A percentile compares a stretch with the other conserved stretches of the same genome.
Conservation (phyloP, 129 eudicot species). For the Artemisia tridentata region DNA sequence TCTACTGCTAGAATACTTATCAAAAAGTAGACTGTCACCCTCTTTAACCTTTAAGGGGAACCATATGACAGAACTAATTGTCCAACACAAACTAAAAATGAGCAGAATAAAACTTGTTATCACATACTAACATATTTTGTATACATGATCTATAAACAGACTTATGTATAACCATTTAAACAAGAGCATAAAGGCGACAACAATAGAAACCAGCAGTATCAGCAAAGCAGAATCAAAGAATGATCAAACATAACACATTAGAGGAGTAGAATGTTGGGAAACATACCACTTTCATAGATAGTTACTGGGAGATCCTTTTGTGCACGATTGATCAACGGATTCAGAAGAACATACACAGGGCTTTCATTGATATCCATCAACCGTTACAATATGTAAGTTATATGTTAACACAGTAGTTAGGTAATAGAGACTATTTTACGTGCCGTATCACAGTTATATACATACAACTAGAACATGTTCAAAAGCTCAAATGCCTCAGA, state of each 20-base stretch:
- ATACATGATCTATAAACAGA: neutral
- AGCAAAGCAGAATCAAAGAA: neutral
- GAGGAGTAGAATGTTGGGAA: neutral
- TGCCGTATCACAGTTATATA: neutral
- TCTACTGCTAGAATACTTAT: too few relatives aligned
- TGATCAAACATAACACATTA: constrained; percentile 2
- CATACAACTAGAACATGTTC: neutral
- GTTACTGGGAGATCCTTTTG: constrained; percentile 94
- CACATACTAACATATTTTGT: neutral
- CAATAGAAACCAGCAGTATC: neutral
- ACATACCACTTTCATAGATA: constrained; percentile 88
- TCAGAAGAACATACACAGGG: constrained; percentile 83
- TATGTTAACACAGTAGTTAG: neutral
- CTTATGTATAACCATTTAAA: neutral
- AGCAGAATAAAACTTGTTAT: neutral
- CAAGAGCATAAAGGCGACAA: too few relatives aligned
- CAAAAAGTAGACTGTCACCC: neutral
- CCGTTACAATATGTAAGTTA: constrained; percentile 31
- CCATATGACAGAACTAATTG: constrained; percentile 1
- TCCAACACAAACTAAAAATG: constrained; percentile 1
- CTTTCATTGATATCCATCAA: constrained; percentile 97
- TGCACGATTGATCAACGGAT: constrained; percentile 85
- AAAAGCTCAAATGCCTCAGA: constrained; percentile 1
- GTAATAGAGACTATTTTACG: neutral
- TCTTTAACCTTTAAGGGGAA: neutral